Base-by-base conservation (phyloP, 139 green algal genomes). In the Spirogloea muscicola region DNA sequence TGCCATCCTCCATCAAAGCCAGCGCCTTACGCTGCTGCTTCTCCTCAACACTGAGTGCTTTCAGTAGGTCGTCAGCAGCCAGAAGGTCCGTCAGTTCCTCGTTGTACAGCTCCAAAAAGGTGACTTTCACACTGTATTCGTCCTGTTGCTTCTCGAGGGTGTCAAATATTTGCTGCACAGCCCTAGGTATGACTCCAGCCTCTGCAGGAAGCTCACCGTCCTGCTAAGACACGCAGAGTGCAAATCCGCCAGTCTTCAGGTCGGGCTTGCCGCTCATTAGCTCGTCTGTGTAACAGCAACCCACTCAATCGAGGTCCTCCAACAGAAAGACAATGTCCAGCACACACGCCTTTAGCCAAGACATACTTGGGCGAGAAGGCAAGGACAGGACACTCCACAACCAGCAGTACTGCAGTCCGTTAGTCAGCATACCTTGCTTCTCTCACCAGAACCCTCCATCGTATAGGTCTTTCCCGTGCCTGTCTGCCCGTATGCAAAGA, bases 51-150 rank as follows among this genome's bases (percentile, higher is more conserved):
- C 31, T n/a, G n/a, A n/a, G n/a, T n/a, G n/a, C n/a, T n/a, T n/a
- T n/a, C 18, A 77, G 39, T 10, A 68, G 6, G 3, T 76, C 49
- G 3, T 49, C 62, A 25, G 59, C 25, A 1, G 82, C 87, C 75
- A 98, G 85, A 67, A 99, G 80, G 75, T 99, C 94, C 2, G 92
- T 98, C 21, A 97, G 89, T 85, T 99, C 94, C 82, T 99, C 94
- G 81, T 99, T 98, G 89, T 99, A 99, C 44, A 99, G 86, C 90
- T 99, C 94, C 72, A 99, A 76, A 79, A 96, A 99, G 31, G 82
- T 84, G 2, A 84, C 86, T 66, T 93, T 93, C 18, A 94, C 86
- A 34, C 62, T 87, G 33, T 88, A 90, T 70, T 94, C 89, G 21
- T 69, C 55, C 0, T 44, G 51, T 21, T 81, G 85, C 44, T 58